Base-by-base conservation (phyloP, 2,329 filamentous ascomycete genomes). In the Leptodontidium sp. region DNA sequence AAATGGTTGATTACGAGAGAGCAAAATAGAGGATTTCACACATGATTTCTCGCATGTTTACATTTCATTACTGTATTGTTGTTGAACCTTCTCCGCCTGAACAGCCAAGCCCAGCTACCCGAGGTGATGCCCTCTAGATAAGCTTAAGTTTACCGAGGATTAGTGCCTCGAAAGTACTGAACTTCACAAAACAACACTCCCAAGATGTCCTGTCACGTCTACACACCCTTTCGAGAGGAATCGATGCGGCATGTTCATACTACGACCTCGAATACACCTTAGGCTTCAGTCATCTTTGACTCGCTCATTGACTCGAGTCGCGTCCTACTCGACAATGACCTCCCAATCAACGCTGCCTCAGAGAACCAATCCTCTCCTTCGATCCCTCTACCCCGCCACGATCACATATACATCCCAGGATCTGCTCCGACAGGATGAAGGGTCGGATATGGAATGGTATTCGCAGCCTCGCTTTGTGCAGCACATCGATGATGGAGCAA, bases 401-500 rank as follows among this genome's bases (percentile, higher is more conserved):
- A 71, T 74, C 9, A 55, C 65, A 49, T 74, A 72, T 17, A 57
- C 55, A 11, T 52, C 70, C 0, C 45, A 69, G 17, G 68, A 72
- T 52, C 72, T 75, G 40, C 58, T 14, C 14, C 66, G 75, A 32
- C 61, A 72, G 47, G 72, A 76, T 50, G 74, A 75, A 61, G 66
- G 53, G 3, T 59, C 68, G 15, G 75, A 77, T 52, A 55, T 69
- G 3, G 38, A 68, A 32, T 77, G 72, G 73, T 77, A 77, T 29
- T 67, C 70, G n/a, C 68, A 74, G 15, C 82, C 84, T 1, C 80
- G 84, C 17, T 84, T 86, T 70, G 84, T 86, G 0, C 84, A 84
- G 12, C 85, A 87, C 68, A 86, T 87, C 72, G 85, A 86, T 71
- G 82, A 85, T 52, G 77, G 80, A 5, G 83, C 84, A 0, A 84